Percentiles rank a stretch among this genome's conserved stretches.
Evolutionary conservation across 129 eudicot genomes (phyloP).

Genomic region (Lactuca sativa): DNA sequence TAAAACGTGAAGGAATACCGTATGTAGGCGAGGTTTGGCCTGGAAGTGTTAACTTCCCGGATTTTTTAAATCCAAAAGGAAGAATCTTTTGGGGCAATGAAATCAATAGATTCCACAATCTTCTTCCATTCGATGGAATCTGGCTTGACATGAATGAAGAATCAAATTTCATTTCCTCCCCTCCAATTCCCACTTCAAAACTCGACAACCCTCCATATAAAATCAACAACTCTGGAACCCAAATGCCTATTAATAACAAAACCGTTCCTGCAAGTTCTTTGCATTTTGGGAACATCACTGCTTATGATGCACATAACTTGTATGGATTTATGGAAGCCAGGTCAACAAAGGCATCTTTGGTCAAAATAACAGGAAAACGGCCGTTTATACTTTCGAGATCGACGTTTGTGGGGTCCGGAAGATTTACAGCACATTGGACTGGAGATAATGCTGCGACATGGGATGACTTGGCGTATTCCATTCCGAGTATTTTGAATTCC

Average conservation of each 20-base stretch:
- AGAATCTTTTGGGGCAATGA: slow-evolving; percentile 63
- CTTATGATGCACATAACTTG: slow-evolving; percentile 72
- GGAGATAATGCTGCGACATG: slow-evolving; percentile 91
- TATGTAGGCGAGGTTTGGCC: slow-evolving; percentile 88
- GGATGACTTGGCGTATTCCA: slow-evolving; percentile 79
- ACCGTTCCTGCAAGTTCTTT: slow-evolving; percentile 75
- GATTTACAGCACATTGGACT: slow-evolving; percentile 85
- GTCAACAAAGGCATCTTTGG: slow-evolving; percentile 56
- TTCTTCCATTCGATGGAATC: slow-evolving; percentile 68
- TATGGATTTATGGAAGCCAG: slow-evolving; percentile 74
- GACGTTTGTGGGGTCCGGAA: slow-evolving; percentile 88
- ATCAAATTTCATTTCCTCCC: slow-evolving; percentile 64
- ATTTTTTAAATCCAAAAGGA: slow-evolving; percentile 65
- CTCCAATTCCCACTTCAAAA: slow-evolving; percentile 49
- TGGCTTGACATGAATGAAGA: slow-evolving; percentile 96
- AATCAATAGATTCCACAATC: slow-evolving; percentile 48
- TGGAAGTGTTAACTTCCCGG: slow-evolving; percentile 71
- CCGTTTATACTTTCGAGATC: slow-evolving; percentile 75
- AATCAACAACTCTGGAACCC: slow-evolving; percentile 62
- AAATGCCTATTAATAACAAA: slow-evolving; percentile 42
- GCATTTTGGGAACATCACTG: slow-evolving; percentile 65
- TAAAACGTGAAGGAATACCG: slow-evolving; percentile 68
- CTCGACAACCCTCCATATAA: slow-evolving; percentile 82
- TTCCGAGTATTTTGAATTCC: slow-evolving; percentile 65
- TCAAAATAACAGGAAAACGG: slow-evolving; percentile 47